Conservation (phyloP, 176 grass and related monocot genomes). For the Phyllostachys edulis region DNA sequence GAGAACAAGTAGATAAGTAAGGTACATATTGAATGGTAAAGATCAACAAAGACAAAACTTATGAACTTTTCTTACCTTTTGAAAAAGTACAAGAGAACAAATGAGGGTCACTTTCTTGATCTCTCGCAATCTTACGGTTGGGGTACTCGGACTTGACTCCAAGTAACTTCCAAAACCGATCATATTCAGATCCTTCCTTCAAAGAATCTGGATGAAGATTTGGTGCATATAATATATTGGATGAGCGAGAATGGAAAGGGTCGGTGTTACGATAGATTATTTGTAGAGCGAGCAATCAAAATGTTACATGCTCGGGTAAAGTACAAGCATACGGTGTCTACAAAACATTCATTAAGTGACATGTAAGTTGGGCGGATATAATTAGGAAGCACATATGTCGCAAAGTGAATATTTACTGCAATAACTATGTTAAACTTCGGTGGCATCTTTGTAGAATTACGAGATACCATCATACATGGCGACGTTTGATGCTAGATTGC, state of each 20-base stretch:
- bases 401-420: conserved; percentile 3
- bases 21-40: conserved; percentile 32
- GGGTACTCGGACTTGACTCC: conserved; percentile 90
- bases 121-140: conserved; percentile 75
- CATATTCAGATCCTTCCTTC: conserved; percentile 93
- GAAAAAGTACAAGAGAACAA: conserved; percentile 86
- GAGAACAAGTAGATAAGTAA: conserved; percentile 35
- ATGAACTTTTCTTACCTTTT: conserved; percentile 57
- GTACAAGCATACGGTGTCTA: conserved; percentile 17
- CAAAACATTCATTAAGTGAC: conserved; percentile 13
- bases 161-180: conserved; percentile 91
- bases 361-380: not conserved
- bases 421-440: not conserved
- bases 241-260: conserved; percentile 22
- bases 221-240: conserved; percentile 52
- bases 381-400: conserved; percentile 18
- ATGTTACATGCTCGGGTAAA: conserved; percentile 14
- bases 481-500: not conserved
- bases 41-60: conserved; percentile 4
- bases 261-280: conserved; percentile 2
- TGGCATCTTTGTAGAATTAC: not conserved
- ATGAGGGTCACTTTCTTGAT: conserved; percentile 85
- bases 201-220: conserved; percentile 96
- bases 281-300: not conserved
- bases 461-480: not conserved